These are phyloP conservation scores for Phialophora tarda DNA, from an alignment of 2,329 filamentous ascomycete species.

Conservation along the genomic window DNA sequence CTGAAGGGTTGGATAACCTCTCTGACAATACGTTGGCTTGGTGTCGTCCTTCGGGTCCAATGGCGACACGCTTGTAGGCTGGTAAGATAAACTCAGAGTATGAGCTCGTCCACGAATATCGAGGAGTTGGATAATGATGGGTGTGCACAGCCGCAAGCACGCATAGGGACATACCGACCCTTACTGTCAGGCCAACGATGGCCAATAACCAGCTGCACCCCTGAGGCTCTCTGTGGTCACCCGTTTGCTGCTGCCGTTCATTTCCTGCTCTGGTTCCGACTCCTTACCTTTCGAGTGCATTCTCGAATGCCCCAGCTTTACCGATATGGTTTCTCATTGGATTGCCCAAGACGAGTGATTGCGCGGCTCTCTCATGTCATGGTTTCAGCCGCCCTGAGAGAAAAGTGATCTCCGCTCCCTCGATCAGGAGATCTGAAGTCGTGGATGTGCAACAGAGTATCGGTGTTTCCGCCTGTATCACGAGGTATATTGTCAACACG, in stretches of 20 bases:
- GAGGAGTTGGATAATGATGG: not conserved
- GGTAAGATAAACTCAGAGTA: not conserved
- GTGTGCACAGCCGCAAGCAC: not conserved
- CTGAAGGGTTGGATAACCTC: not conserved
- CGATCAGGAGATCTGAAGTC: not conserved
- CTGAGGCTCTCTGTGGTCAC: not conserved
- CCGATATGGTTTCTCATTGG: not conserved
- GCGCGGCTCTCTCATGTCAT: not conserved
- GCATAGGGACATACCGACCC: not conserved
- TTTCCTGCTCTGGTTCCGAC: not conserved
- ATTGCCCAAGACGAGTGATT: not conserved
- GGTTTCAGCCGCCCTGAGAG: not conserved
- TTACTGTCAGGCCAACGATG: not conserved
- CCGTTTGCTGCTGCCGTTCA: not conserved
- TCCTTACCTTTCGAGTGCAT: not conserved
- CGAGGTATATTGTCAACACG: not conserved
- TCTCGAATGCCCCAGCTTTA: not conserved
- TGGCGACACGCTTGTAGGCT: not conserved
- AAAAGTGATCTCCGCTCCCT: not conserved
- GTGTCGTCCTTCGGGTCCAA: not conserved
- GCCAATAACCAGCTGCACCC: not conserved
- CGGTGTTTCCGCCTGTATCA: not conserved
- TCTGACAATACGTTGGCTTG: not conserved
- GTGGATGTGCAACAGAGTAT: not conserved
- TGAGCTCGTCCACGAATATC: not conserved